phyloP scores from a whole-genome alignment of 2,329 filamentous ascomycete genomes.

The Verruconis gallopava region DNA sequence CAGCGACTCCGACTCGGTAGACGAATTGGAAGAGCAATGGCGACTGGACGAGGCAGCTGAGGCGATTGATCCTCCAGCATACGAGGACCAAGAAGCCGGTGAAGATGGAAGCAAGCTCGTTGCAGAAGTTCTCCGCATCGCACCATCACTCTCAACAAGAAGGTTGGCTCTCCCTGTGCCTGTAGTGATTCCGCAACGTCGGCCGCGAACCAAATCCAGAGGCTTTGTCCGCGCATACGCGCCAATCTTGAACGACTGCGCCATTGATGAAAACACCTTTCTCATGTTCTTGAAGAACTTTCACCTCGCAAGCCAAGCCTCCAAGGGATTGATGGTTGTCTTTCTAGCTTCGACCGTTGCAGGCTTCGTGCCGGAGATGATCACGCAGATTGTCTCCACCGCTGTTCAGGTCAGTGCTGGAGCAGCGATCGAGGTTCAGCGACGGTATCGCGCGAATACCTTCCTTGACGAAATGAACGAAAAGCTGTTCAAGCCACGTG shows the following conservation, averaged over 20 bases:
- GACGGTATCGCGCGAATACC: constrained; percentile 31
- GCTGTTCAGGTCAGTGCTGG: constrained; percentile 32
- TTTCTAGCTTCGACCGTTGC: constrained; percentile 22
- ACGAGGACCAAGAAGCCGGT: neutral
- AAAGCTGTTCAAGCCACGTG: constrained; percentile 43
- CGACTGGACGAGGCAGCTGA: constrained; percentile 5
- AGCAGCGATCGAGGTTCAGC: constrained; percentile 28
- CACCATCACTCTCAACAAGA: neutral
- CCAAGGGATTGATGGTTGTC: constrained; percentile 10
- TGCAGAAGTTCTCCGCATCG: neutral
- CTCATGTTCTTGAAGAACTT: constrained; percentile 36
- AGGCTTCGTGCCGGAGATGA: constrained; percentile 26
- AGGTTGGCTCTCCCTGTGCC: constrained; percentile 17
- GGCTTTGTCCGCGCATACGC: constrained; percentile 44
- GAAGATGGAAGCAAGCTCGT: neutral
- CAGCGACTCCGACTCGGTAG: neutral
- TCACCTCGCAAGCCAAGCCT: constrained; percentile 24
- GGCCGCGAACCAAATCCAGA: constrained; percentile 34
- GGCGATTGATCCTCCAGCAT: constrained; percentile 2
- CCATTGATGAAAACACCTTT: constrained; percentile 37
- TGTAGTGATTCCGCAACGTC: constrained; percentile 40
- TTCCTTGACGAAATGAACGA: constrained; percentile 45
- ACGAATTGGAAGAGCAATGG: constrained; percentile 4
- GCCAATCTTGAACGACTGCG: constrained; percentile 32
- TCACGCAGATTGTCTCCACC: constrained; percentile 31